Conservation (phyloP, 257 asterid genomes). For the Catharanthus roseus region DNA sequence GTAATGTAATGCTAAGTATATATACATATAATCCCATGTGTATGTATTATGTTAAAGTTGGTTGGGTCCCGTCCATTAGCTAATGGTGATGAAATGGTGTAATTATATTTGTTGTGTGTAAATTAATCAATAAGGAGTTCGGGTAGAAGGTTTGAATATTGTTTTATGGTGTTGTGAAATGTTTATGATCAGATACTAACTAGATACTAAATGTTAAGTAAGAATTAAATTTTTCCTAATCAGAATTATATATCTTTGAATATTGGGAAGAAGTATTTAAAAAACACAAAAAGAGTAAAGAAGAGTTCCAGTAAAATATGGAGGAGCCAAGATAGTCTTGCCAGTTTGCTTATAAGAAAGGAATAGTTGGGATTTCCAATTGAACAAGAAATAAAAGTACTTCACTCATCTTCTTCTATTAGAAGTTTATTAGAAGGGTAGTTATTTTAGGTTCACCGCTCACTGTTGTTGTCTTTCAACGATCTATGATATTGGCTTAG, state of each 20-base stretch:
- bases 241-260: no score
- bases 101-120: constrained; percentile 6
- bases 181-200: no score
- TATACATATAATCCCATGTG: not conserved
- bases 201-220: no score
- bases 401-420: constrained; percentile 16
- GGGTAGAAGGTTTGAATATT: no score
- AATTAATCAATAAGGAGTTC: not conserved
- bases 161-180: no score
- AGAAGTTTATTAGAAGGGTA: no score
- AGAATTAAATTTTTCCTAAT: no score
- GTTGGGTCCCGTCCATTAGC: constrained; percentile 17
- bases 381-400: constrained; percentile 12
- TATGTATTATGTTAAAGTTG: constrained; percentile 7
- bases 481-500: no score
- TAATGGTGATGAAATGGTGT: constrained; percentile 11
- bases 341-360: constrained; percentile 18
- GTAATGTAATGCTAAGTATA: not conserved
- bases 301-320: not conserved
- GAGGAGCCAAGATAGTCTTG: constrained; percentile 17
- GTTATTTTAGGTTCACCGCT: no score
- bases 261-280: no score
- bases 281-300: constrained; percentile 11
- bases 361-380: constrained; percentile 20
- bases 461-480: no score